These are phyloP conservation scores for Leptomonas seymouri DNA, from an alignment of 208 protist species.

Conservation along the genomic window DNA sequence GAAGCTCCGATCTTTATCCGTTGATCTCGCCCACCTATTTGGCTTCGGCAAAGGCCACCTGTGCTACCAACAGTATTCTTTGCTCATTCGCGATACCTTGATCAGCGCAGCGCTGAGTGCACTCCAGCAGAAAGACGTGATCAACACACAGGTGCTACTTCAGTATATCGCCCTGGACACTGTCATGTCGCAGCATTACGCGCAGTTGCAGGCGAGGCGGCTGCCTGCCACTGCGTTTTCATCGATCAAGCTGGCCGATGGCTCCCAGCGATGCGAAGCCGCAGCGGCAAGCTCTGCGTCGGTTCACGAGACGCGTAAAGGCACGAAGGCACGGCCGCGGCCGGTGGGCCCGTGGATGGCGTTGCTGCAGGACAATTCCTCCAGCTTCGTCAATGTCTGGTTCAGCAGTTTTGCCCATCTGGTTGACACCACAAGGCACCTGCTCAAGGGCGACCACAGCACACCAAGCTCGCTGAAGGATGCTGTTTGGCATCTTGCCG, in stretches of 20 bases:
- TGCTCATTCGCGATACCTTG: conserved; percentile 25
- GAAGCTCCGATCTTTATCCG: neutral
- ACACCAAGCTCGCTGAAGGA: conserved; percentile 44
- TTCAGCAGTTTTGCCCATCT: conserved; percentile 42
- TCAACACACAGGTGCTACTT: conserved; percentile 27
- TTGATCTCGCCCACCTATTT: conserved; percentile 26
- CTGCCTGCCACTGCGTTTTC: neutral
- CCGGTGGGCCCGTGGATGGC: conserved; percentile 2
- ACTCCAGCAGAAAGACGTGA: conserved; percentile 29
- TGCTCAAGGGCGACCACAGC: conserved; percentile 43
- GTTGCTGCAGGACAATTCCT: conserved; percentile 8
- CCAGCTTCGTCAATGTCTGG: conserved; percentile 44
- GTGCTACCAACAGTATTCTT: conserved; percentile 21
- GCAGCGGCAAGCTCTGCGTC: neutral
- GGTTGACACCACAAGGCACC: conserved; percentile 47
- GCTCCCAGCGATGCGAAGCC: neutral
- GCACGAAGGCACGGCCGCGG: neutral
- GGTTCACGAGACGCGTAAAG: conserved; percentile 8
- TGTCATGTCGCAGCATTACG: conserved; percentile 22
- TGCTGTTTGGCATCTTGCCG: conserved; percentile 54
- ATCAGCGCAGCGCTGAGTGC: conserved; percentile 27
- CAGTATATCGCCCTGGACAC: conserved; percentile 36
- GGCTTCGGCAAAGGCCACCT: conserved; percentile 19
- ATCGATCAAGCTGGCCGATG: neutral
- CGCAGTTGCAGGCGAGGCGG: conserved; percentile 4